A percentile compares a stretch with the other conserved stretches of the same genome.
Conservation (phyloP, 106 monocot species). For the Chionographis japonica region DNA sequence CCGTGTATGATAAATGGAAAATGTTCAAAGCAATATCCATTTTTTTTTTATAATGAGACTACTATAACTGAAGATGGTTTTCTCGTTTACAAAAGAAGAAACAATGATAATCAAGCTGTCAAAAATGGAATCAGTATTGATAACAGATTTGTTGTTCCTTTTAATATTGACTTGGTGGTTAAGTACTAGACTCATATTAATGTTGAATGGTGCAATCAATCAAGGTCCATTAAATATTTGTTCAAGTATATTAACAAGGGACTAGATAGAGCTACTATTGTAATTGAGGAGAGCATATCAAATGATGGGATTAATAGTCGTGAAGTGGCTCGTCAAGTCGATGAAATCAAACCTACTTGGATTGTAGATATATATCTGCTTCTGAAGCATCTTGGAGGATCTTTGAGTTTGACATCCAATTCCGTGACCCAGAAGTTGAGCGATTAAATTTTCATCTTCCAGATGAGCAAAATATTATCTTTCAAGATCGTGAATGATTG, state of each 20-base stretch:
- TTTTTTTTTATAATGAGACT: conserved; percentile 1
- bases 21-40: conserved; percentile 24
- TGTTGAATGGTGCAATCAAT: conserved; percentile 11
- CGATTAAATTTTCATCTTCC: not conserved
- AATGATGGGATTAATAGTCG: no score
- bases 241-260: conserved; percentile 15
- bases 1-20: conserved; percentile 16
- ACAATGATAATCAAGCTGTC: not conserved
- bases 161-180: not conserved
- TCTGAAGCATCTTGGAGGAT: not conserved
- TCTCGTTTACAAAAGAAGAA: conserved; percentile 4
- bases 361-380: not conserved
- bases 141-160: conserved; percentile 13
- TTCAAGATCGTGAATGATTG: not conserved
- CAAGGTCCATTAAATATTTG: conserved; percentile 8
- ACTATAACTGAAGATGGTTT: conserved; percentile 5
- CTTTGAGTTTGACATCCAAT: not conserved
- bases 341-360: conserved; percentile 1
- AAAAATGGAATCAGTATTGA: not conserved
- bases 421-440: not conserved
- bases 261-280: not conserved
- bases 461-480: not conserved
- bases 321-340: not conserved
- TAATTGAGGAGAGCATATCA: conserved; percentile 1
- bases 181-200: conserved; percentile 20